Conservation (phyloP, 495 filamentous ascomycete species). For the Margaritispora aquatica region DNA sequence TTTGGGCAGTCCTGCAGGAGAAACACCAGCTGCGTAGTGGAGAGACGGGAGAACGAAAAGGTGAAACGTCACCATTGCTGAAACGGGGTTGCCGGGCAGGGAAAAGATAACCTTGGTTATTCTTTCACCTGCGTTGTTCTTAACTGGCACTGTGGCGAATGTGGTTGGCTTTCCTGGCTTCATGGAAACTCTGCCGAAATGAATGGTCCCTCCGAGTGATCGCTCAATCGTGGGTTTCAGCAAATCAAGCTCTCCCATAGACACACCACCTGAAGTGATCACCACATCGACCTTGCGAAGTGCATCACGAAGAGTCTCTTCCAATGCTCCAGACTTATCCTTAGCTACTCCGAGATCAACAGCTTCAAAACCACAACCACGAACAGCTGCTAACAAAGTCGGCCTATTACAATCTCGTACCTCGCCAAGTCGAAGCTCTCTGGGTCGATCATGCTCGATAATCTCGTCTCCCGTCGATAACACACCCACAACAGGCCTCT, state of each 20-base stretch:
- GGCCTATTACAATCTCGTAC: slow-evolving; percentile 92
- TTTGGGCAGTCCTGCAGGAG: slow-evolving; percentile 59
- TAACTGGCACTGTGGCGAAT: slow-evolving; percentile 78
- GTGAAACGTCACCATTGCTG: slow-evolving; percentile 85
- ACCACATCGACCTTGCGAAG: slow-evolving; percentile 72
- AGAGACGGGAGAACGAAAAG: slow-evolving; percentile 89
- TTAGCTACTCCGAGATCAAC: slow-evolving; percentile 83
- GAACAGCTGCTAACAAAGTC: slow-evolving; percentile 69
- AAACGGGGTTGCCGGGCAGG: slow-evolving; percentile 90
- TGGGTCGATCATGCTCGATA: slow-evolving; percentile 63
- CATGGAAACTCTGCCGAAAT: slow-evolving; percentile 95
- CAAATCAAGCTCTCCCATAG: slow-evolving; percentile 96
- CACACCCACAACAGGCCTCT: slow-evolving; percentile 74
- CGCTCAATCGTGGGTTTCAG: slow-evolving; percentile 97
- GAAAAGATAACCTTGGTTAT: slow-evolving; percentile 74
- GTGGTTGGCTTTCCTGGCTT: slow-evolving; percentile 97
- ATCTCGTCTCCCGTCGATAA: slow-evolving; percentile 95
- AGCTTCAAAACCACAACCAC: slow-evolving; percentile 70
- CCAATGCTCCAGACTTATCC: slow-evolving; percentile 73
- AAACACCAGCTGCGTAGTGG: slow-evolving; percentile 59
- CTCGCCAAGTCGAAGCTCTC: slow-evolving; percentile 64
- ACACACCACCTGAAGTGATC: slow-evolving; percentile 91
- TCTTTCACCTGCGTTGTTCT: slow-evolving; percentile 51
- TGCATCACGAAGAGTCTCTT: slow-evolving; percentile 66
- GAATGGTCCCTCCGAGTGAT: slow-evolving; percentile 82